phyloP scores from a whole-genome alignment of 805 yeast species.

The Spathaspora boniae region DNA sequence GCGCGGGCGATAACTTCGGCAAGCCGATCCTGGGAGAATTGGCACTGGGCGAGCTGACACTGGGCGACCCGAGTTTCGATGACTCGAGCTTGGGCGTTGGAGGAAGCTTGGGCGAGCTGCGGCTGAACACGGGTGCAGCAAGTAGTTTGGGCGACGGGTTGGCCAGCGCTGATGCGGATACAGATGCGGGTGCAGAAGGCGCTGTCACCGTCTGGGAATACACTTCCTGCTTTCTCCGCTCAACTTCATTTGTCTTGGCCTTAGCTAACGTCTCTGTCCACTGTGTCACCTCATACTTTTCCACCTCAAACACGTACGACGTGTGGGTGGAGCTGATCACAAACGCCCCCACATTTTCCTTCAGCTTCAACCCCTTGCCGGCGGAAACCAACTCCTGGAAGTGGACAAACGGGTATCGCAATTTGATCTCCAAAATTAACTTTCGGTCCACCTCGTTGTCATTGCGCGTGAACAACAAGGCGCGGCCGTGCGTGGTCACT shows the following conservation, averaged over 20 bases:
- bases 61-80: too few species aligned
- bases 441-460: slow-evolving; percentile 42
- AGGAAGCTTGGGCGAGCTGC: too few species aligned
- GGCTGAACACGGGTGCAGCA: slow-evolving; percentile 23
- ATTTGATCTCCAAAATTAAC: slow-evolving; percentile 50
- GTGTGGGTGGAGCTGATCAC: slow-evolving; percentile 54
- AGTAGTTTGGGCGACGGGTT: slow-evolving; percentile 19
- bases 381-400: slow-evolving; percentile 56
- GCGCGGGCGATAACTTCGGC: too few species aligned
- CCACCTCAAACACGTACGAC: slow-evolving; percentile 56
- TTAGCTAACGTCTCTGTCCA: slow-evolving; percentile 59
- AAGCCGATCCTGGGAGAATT: too few species aligned
- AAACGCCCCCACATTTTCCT: slow-evolving; percentile 46
- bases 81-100: too few species aligned
- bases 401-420: slow-evolving; percentile 49
- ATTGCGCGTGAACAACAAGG: slow-evolving; percentile 47
- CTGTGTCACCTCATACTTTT: slow-evolving; percentile 43
- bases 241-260: slow-evolving; percentile 47
- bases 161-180: too few species aligned
- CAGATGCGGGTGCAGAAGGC: slow-evolving; percentile 5
- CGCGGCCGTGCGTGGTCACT: slow-evolving; percentile 63
- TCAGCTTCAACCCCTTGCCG: slow-evolving; percentile 23
- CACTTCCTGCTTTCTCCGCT: slow-evolving; percentile 30
- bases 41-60: too few species aligned
- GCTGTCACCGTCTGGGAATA: too few species aligned